A percentile compares a stretch with the other conserved stretches of the same genome.
Conservation (phyloP, 768 basidiomycete species). For the Porphyrellus cyaneotinctus region DNA sequence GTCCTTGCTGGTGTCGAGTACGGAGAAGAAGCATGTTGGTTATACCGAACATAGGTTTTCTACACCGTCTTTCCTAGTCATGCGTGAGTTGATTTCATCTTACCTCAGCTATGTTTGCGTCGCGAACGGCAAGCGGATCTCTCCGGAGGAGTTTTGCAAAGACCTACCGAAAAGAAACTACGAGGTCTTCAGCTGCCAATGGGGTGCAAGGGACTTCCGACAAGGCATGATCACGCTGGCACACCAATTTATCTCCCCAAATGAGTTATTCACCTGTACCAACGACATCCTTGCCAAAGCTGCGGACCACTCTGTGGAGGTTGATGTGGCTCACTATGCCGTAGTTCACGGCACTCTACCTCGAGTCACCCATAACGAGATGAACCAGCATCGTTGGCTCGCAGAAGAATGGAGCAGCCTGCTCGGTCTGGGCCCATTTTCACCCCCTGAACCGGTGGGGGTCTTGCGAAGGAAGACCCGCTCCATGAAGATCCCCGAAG, state of each 20-base stretch:
- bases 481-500: too few relatives aligned
- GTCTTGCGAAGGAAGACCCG: too few relatives aligned
- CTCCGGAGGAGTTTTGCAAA: neutral
- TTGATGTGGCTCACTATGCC: conserved; percentile 2
- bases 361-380: neutral
- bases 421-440: conserved; percentile 4
- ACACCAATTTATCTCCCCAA: neutral
- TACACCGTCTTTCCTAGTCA: neutral
- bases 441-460: neutral
- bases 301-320: neutral
- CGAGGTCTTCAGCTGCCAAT: neutral
- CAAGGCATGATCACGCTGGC: conserved; percentile 2
- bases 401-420: conserved; percentile 4
- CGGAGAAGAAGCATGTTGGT: neutral
- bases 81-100: neutral
- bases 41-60: neutral
- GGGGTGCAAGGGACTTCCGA: neutral
- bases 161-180: neutral
- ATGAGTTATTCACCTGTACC: neutral
- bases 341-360: neutral
- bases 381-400: neutral
- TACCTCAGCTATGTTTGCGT: neutral
- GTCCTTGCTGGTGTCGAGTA: neutral
- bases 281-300: neutral
- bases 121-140: neutral